A percentile compares a stretch with the other conserved stretches of the same genome.
phyloP scores from a whole-genome alignment of 495 filamentous ascomycete genomes.

The Penicillium daleae region DNA sequence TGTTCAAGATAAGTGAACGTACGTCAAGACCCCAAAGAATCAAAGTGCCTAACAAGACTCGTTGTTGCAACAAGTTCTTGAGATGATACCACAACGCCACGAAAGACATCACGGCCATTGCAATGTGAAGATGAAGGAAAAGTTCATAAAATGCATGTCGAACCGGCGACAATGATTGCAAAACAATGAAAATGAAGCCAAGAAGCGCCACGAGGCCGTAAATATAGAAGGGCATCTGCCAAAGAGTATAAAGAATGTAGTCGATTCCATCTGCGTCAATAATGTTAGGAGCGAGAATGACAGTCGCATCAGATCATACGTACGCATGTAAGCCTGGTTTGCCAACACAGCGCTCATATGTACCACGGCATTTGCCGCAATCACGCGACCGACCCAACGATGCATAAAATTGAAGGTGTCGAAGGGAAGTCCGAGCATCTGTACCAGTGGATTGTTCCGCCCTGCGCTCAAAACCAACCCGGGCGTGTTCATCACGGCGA shows the following conservation, averaged over 20 bases:
- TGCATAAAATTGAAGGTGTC: constrained; percentile 52
- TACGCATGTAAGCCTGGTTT: constrained; percentile 31
- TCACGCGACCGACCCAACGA: constrained; percentile 48
- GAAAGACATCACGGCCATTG: constrained; percentile 51
- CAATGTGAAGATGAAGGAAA: constrained; percentile 59
- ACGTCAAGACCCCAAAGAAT: constrained; percentile 49
- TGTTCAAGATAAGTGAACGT: constrained; percentile 6
- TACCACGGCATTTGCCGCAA: constrained; percentile 39
- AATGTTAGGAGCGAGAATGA: background rate
- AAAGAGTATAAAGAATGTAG: constrained; percentile 34
- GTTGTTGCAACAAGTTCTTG: constrained; percentile 45
- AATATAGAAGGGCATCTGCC: constrained; percentile 40
- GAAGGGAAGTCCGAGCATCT: constrained; percentile 42
- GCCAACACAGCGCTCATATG: constrained; percentile 44
- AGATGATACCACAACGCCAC: constrained; percentile 60
- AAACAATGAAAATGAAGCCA: constrained; percentile 50
- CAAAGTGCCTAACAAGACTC: constrained; percentile 42
- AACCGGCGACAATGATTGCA: constrained; percentile 55
- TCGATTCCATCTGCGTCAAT: constrained; percentile 28
- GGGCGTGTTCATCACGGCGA: constrained; percentile 49
- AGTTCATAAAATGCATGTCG: constrained; percentile 63
- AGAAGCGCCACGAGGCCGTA: constrained; percentile 44
- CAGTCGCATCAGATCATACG: constrained; percentile 8
- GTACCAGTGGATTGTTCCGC: constrained; percentile 48
- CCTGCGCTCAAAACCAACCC: constrained; percentile 45